These are phyloP conservation scores for Tuber melanosporum DNA, from an alignment of 495 filamentous ascomycete genomes.

Conservation along the genomic window DNA sequence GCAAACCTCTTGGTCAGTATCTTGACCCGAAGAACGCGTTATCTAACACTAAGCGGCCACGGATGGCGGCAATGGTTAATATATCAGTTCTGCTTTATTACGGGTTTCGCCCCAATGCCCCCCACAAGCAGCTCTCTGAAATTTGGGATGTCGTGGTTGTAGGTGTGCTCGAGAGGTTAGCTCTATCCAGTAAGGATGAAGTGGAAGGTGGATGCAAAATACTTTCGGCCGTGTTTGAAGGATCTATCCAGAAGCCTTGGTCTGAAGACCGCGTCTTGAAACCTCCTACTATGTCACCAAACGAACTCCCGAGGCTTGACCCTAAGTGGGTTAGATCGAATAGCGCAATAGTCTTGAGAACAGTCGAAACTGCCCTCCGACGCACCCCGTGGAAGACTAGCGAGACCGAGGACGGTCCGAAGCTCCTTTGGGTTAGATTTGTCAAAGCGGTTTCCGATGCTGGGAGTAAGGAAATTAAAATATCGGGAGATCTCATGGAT, in stretches of 20 bases:
- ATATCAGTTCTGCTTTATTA: constrained; percentile 83
- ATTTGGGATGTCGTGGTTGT: constrained; percentile 75
- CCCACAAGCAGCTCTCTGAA: constrained; percentile 56
- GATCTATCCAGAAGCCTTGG: constrained; percentile 61
- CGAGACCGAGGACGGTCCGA: constrained; percentile 45
- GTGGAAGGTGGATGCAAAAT: constrained; percentile 54
- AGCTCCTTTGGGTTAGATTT: constrained; percentile 64
- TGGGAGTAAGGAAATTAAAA: constrained; percentile 82
- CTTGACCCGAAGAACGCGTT: constrained; percentile 58
- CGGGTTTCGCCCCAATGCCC: constrained; percentile 63
- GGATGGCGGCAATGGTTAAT: constrained; percentile 57
- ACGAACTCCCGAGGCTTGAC: constrained; percentile 73
- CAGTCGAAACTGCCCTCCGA: constrained; percentile 58
- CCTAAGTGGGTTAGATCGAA: constrained; percentile 80
- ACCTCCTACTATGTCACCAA: constrained; percentile 51
- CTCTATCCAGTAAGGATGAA: constrained; percentile 44
- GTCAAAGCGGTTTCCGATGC: constrained; percentile 65
- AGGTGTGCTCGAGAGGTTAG: constrained; percentile 49
- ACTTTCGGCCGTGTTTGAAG: constrained; percentile 62
- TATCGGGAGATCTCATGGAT: constrained; percentile 70
- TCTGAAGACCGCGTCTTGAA: constrained; percentile 61
- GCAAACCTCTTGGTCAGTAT: constrained; percentile 62
- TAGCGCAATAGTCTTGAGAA: constrained; percentile 53
- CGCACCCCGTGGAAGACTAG: constrained; percentile 51
- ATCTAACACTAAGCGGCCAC: constrained; percentile 51